These are phyloP conservation scores for Funneliformis mosseae DNA, from an alignment of 192 early-diverging fungal species.

Conservation along the genomic window DNA sequence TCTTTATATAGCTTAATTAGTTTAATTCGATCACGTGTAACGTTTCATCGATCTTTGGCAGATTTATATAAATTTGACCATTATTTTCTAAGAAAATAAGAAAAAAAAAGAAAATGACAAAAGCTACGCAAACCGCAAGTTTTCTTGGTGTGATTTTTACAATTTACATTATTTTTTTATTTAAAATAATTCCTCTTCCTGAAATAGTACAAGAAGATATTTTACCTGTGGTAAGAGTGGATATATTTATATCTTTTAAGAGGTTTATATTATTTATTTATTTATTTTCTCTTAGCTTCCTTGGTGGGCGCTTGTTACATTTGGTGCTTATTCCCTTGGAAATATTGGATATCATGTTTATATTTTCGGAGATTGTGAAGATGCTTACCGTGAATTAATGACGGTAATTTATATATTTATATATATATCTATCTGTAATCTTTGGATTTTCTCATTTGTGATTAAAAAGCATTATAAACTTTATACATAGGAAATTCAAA, in stretches of 20 bases:
- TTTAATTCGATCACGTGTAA: background rate
- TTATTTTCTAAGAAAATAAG: no score
- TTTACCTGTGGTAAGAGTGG: conserved; percentile 11
- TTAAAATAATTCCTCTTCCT: background rate
- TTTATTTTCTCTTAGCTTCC: conserved; percentile 57
- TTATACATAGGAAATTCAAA: conserved; percentile 18
- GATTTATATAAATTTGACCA: no score
- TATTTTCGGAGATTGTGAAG: conserved; percentile 91
- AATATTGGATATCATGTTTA: conserved; percentile 85
- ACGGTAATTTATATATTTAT: conserved; percentile 52
- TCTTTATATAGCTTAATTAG: conserved; percentile 4
- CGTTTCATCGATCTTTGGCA: no score
- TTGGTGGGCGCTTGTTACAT: conserved; percentile 76
- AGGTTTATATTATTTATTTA: background rate
- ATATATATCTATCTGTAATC: background rate
- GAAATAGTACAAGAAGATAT: background rate
- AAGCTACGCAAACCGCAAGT: background rate
- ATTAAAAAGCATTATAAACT: no score
- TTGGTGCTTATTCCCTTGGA: conserved; percentile 88
- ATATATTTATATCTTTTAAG: background rate
- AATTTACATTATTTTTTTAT: background rate
- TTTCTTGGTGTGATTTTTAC: background rate
- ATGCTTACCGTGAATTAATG: conserved; percentile 82
- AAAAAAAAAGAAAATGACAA: background rate
- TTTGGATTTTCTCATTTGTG: background rate